Percentiles rank a stretch among this genome's conserved stretches.
These are phyloP conservation scores for Scleroderma citrinum DNA, from an alignment of 768 basidiomycete species.

Conservation along the genomic window DNA sequence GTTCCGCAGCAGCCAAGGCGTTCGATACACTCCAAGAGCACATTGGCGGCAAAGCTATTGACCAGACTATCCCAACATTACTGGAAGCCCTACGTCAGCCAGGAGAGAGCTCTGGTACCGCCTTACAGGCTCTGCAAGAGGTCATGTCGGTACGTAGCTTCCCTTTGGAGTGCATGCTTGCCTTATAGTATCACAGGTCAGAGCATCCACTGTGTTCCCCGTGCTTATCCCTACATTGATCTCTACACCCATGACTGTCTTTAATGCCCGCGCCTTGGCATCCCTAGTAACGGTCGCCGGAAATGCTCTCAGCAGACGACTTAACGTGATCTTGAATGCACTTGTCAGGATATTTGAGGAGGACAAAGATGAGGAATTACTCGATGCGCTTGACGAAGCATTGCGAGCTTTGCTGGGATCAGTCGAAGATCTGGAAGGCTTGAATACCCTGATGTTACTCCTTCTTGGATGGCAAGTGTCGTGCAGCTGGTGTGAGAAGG, in stretches of 20 bases:
- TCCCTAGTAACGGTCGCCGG: constrained; percentile 94
- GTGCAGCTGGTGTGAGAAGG: background rate
- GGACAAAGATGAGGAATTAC: constrained; percentile 63
- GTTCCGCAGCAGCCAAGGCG: constrained; percentile 81
- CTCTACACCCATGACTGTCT: constrained; percentile 84
- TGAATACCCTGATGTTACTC: constrained; percentile 84
- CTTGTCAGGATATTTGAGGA: constrained; percentile 75
- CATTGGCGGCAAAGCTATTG: constrained; percentile 87
- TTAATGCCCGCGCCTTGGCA: constrained; percentile 89
- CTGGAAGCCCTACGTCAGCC: constrained; percentile 91
- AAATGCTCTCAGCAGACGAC: constrained; percentile 75
- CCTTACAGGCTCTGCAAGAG: constrained; percentile 86
- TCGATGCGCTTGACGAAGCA: constrained; percentile 67
- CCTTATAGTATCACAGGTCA: constrained; percentile 50
- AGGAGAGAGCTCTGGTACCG: constrained; percentile 91
- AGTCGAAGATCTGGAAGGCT: constrained; percentile 78
- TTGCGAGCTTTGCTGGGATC: constrained; percentile 69
- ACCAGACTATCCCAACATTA: constrained; percentile 93
- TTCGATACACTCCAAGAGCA: constrained; percentile 93
- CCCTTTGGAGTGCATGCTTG: background rate
- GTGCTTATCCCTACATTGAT: constrained; percentile 92
- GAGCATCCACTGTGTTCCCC: constrained; percentile 93
- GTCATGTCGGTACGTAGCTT: constrained; percentile 75
- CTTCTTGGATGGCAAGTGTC: constrained; percentile 77
- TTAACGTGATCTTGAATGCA: constrained; percentile 72